A percentile compares a stretch with the other conserved stretches of the same genome.
Evolutionary conservation across 352 stramenopile species (phyloP).

Genomic region (Phytophthora ramorum): DNA sequence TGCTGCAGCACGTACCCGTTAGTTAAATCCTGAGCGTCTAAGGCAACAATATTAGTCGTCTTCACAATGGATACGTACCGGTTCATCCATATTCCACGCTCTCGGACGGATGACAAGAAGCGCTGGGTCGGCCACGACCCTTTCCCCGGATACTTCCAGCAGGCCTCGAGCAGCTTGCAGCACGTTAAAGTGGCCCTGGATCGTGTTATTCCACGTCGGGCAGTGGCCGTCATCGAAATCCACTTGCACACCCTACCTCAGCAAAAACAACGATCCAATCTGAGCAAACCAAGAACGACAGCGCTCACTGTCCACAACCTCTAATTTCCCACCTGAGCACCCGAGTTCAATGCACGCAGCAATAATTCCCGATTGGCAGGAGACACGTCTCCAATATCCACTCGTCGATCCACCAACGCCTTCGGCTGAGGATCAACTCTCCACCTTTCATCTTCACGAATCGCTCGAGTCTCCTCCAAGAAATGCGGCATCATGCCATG

Average conservation of each 20-base stretch:
- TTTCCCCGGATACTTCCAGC: constrained; percentile 36
- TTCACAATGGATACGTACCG: constrained; percentile 37
- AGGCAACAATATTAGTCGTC: background rate
- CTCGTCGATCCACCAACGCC: constrained; percentile 88
- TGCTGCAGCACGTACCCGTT: constrained; percentile 48
- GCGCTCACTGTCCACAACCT: background rate
- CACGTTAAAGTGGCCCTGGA: constrained; percentile 93
- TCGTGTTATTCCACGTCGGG: constrained; percentile 94
- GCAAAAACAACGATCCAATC: background rate
- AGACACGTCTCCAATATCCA: constrained; percentile 94
- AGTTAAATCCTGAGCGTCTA: background rate
- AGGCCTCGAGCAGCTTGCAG: constrained; percentile 89
- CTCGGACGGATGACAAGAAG: constrained; percentile 93
- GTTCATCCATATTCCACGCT: constrained; percentile 97
- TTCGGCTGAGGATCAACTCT: constrained; percentile 63
- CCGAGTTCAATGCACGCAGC: constrained; percentile 94
- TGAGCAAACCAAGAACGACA: constrained; percentile 1
- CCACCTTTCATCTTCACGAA: constrained; percentile 74
- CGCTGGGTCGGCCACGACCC: constrained; percentile 49
- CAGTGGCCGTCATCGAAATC: constrained; percentile 84
- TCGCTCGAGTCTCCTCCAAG: constrained; percentile 63
- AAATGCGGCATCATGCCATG: constrained; percentile 87
- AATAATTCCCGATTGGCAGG: constrained; percentile 92
- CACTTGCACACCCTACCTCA: constrained; percentile 65
- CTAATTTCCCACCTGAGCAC: constrained; percentile 65